These are phyloP conservation scores for Protoeuglena noctilucae DNA, from an alignment of 139 green algal species.

Conservation along the genomic window DNA sequence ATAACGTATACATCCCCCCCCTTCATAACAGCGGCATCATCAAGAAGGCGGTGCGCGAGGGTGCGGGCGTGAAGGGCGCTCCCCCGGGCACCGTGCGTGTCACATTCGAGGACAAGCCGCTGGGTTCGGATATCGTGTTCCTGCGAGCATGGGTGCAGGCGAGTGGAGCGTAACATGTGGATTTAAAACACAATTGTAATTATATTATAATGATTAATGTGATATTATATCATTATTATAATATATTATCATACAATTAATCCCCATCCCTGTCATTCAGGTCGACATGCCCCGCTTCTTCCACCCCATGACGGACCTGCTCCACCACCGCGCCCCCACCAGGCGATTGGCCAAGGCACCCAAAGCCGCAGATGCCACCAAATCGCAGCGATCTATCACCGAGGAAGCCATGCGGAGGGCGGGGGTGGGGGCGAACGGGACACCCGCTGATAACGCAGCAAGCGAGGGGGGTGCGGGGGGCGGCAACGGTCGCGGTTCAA, in stretches of 20 bases:
- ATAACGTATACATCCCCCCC: too few species aligned
- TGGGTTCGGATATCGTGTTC: conserved; percentile 86
- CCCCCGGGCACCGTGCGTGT: conserved; percentile 53
- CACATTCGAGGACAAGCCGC: conserved; percentile 92
- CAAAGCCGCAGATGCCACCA: too few species aligned
- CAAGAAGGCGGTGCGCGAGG: conserved; percentile 1
- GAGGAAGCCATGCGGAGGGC: neutral
- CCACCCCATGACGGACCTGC: conserved; percentile 84
- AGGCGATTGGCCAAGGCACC: too few species aligned
- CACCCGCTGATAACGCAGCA: too few species aligned
- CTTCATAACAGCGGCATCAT: neutral
- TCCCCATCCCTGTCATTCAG: neutral
- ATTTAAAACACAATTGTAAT: neutral
- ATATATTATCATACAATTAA: too few species aligned
- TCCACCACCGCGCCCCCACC: too few species aligned
- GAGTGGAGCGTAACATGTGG: neutral
- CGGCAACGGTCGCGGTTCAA: too few species aligned
- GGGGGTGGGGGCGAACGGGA: neutral
- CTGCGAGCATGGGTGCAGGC: conserved; percentile 68
- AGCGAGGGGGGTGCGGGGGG: too few species aligned
- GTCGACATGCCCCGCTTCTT: conserved; percentile 81
- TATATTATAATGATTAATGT: too few species aligned
- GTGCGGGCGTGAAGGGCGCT: conserved; percentile 18
- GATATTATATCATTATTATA: too few species aligned
- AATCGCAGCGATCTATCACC: too few species aligned